phyloP scores from a whole-genome alignment of 2,329 filamentous ascomycete genomes.

The Magnaporthiopsis rhizophila region DNA sequence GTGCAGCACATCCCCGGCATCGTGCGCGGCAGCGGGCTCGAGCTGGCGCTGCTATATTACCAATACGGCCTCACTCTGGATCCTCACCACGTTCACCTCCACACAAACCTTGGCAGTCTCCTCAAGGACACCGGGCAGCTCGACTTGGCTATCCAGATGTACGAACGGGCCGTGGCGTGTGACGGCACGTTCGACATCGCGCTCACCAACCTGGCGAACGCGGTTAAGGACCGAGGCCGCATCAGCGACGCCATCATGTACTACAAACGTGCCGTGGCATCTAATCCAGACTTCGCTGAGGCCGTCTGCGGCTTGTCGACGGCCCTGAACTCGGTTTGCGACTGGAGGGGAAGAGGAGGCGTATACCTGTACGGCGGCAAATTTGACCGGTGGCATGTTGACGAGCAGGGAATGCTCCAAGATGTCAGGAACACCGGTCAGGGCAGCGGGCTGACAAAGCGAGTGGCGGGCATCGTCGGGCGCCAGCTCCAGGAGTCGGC shows the following conservation, averaged over 20 bases:
- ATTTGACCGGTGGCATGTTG: constrained; percentile 89
- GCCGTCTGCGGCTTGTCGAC: constrained; percentile 94
- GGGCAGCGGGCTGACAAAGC: constrained; percentile 75
- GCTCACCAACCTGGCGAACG: constrained; percentile 91
- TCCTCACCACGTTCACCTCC: constrained; percentile 83
- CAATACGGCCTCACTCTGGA: constrained; percentile 88
- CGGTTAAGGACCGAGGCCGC: constrained; percentile 91
- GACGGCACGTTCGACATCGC: constrained; percentile 96
- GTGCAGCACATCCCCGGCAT: constrained; percentile 61
- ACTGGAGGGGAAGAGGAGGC: constrained; percentile 85
- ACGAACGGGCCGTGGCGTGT: constrained; percentile 85
- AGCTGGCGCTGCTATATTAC: constrained; percentile 86
- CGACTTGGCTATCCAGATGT: constrained; percentile 89
- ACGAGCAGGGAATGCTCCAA: constrained; percentile 71
- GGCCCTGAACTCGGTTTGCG: constrained; percentile 91
- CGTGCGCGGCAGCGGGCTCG: constrained; percentile 75
- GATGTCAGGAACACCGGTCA: constrained; percentile 57
- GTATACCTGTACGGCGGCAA: constrained; percentile 65
- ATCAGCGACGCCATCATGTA: constrained; percentile 88
- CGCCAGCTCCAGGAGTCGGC: constrained; percentile 84
- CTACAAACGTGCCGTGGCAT: constrained; percentile 79
- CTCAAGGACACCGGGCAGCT: constrained; percentile 95
- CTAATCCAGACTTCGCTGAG: constrained; percentile 95
- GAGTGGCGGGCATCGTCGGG: constrained; percentile 83
- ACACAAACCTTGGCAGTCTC: constrained; percentile 91